phyloP scores from a whole-genome alignment of 345 rosid genomes.

The Firmiana major region DNA sequence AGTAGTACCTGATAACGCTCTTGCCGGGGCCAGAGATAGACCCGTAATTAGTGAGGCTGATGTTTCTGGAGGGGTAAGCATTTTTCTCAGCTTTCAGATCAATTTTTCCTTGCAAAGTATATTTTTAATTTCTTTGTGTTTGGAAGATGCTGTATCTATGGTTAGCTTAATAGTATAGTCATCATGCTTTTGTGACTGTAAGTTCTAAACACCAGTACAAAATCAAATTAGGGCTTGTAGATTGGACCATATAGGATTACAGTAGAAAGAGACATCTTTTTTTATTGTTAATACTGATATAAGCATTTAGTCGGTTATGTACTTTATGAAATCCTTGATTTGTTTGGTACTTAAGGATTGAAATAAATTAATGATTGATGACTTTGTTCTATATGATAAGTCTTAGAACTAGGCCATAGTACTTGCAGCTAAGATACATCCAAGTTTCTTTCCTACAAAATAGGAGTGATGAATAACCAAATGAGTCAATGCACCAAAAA shows the following conservation, averaged over 20 bases:
- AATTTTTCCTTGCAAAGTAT: background rate
- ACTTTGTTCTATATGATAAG: background rate
- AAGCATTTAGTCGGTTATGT: background rate
- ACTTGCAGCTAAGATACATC: background rate
- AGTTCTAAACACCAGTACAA: background rate
- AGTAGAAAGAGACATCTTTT: background rate
- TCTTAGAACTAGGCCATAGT: background rate
- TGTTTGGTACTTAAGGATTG: background rate
- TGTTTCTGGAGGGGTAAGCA: constrained; percentile 53
- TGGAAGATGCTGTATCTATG: too few species aligned
- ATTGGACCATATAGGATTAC: background rate
- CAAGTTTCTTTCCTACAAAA: background rate
- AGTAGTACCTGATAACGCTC: constrained; percentile 35
- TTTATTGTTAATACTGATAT: background rate
- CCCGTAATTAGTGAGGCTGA: constrained; percentile 36
- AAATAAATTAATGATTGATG: background rate
- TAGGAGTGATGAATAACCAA: background rate
- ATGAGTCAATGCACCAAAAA: background rate
- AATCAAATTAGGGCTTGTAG: background rate
- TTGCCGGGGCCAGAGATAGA: constrained; percentile 38
- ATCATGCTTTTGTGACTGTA: background rate
- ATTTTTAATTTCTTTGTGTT: background rate
- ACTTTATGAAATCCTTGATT: background rate
- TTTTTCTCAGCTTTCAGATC: constrained; percentile 4
- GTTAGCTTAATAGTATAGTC: background rate